These are phyloP conservation scores for Boletus rubropictus DNA, from an alignment of 768 basidiomycete species.

Conservation along the genomic window DNA sequence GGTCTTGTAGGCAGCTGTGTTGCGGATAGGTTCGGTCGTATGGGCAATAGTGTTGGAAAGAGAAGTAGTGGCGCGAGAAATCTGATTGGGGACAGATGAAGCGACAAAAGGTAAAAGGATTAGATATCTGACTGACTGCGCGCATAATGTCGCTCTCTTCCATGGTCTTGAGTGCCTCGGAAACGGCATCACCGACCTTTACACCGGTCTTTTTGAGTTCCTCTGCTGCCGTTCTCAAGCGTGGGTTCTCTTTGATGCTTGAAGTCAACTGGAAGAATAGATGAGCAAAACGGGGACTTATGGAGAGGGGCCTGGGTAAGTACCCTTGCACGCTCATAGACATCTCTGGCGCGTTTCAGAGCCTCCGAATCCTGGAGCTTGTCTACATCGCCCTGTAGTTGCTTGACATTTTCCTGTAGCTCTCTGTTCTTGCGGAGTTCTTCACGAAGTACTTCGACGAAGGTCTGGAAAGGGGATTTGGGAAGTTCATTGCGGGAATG, in stretches of 20 bases:
- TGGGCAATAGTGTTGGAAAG: constrained; percentile 81
- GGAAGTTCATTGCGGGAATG: constrained; percentile 58
- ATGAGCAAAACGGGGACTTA: constrained; percentile 1
- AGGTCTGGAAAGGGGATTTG: constrained; percentile 93
- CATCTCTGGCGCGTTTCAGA: constrained; percentile 85
- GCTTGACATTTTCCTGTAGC: constrained; percentile 93
- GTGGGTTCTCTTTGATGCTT: constrained; percentile 94
- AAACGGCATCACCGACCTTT: constrained; percentile 90
- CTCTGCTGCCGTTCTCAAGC: constrained; percentile 85
- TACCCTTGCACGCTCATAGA: constrained; percentile 93
- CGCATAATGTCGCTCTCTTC: constrained; percentile 93
- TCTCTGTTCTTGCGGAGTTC: constrained; percentile 93
- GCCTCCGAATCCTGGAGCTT: constrained; percentile 96
- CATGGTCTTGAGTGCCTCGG: constrained; percentile 86
- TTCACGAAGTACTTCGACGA: constrained; percentile 89
- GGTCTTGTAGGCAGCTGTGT: constrained; percentile 91
- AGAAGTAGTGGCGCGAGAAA: constrained; percentile 79
- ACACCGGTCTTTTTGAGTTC: constrained; percentile 86
- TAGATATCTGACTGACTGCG: constrained; percentile 47
- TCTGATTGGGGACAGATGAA: constrained; percentile 37
- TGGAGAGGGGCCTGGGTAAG: constrained; percentile 25
- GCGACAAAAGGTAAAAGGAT: neutral
- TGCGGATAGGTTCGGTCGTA: constrained; percentile 94
- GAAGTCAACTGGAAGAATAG: constrained; percentile 65
- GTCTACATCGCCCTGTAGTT: constrained; percentile 95